phyloP scores from a whole-genome alignment of 805 yeast genomes.

The Zygoascus flipseniorum region DNA sequence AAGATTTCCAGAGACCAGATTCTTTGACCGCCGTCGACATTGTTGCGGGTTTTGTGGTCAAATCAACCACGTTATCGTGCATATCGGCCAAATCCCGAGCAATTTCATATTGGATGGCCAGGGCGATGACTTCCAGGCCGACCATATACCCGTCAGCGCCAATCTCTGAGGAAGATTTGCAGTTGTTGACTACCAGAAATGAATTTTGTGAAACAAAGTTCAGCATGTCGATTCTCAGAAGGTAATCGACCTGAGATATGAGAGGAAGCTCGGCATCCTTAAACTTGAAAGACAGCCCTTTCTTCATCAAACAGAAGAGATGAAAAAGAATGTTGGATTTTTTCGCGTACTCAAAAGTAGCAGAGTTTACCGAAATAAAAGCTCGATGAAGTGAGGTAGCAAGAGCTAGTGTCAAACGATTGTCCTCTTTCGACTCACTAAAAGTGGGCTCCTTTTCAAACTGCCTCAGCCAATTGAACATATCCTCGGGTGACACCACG shows the following conservation, averaged over 20 bases:
- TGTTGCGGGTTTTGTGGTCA: neutral
- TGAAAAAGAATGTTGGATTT: neutral
- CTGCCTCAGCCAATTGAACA: neutral
- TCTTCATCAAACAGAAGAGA: neutral
- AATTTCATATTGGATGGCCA: neutral
- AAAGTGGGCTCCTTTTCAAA: neutral
- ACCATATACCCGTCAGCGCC: neutral
- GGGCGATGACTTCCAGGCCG: neutral
- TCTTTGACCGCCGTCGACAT: neutral
- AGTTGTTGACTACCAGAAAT: neutral
- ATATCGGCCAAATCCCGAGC: neutral
- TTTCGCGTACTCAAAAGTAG: neutral
- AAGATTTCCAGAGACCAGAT: neutral
- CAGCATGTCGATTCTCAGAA: conserved; percentile 3
- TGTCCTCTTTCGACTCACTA: neutral
- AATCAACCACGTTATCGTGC: neutral
- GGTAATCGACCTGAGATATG: neutral
- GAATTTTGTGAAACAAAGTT: neutral
- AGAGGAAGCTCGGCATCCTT: neutral
- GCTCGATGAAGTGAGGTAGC: neutral
- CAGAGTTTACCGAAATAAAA: neutral
- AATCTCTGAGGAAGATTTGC: neutral
- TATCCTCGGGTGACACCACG: neutral
- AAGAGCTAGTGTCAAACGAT: neutral
- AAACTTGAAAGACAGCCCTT: neutral